Conservation (phyloP, 371 early-diverging fungal genomes). For the Mucor piriformis region DNA sequence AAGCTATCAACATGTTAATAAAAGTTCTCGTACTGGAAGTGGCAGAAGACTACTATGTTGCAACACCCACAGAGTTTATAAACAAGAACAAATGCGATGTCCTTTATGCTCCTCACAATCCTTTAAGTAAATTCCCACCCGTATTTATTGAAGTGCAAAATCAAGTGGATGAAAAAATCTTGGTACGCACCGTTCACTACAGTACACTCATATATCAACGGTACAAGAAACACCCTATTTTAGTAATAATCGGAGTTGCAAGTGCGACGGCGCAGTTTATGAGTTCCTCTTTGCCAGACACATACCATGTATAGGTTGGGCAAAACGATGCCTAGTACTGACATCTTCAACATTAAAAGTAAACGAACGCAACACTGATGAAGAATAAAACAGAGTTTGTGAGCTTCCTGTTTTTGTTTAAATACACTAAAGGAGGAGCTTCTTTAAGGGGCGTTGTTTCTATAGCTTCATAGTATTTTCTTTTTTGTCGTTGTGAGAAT, state of each 20-base stretch:
- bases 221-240: constrained; percentile 9
- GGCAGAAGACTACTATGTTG: constrained; percentile 10
- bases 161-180: constrained; percentile 6
- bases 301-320: no score
- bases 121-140: constrained; percentile 6
- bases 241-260: constrained; percentile 15
- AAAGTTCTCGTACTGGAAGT: constrained; percentile 17
- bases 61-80: constrained; percentile 16
- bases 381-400: no score
- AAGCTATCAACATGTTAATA: constrained; percentile 4
- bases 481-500: constrained; percentile 21
- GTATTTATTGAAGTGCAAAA: constrained; percentile 13
- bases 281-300: no score
- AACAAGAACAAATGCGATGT: constrained; percentile 7
- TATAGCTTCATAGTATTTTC: constrained; percentile 21
- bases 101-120: constrained; percentile 13
- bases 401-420: constrained; percentile 6
- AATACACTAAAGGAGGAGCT: constrained; percentile 15
- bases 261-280: background rate
- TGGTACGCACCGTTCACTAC: constrained; percentile 6
- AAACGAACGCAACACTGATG: no score
- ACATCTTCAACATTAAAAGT: no score
- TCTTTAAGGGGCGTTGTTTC: constrained; percentile 18
- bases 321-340: no score
- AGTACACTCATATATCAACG: constrained; percentile 10